A percentile compares a stretch with the other conserved stretches of the same genome.
These are phyloP conservation scores for Cytospora piceae DNA, from an alignment of 2,329 filamentous ascomycete genomes.

Conservation along the genomic window DNA sequence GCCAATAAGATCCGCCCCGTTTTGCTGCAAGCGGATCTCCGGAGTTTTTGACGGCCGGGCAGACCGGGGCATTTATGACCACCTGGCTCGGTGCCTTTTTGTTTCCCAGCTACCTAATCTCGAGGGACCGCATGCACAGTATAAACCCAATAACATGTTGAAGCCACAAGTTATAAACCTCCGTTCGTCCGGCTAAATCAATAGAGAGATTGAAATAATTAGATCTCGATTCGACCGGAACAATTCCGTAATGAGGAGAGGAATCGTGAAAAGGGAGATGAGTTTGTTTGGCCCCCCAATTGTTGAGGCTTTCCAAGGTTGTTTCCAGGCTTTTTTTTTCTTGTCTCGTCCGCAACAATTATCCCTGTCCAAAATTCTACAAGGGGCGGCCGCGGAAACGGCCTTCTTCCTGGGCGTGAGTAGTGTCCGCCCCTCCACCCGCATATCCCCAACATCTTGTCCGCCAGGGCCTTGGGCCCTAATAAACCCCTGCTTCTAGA, in stretches of 20 bases:
- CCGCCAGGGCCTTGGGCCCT: constrained; percentile 33
- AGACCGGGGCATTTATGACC: background rate
- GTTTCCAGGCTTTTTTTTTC: background rate
- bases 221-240: background rate
- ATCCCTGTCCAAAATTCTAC: constrained; percentile 12
- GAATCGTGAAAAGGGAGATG: constrained; percentile 17
- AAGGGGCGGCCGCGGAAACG: constrained; percentile 1
- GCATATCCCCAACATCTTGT: constrained; percentile 51
- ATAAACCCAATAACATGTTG: background rate
- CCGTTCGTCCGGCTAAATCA: background rate
- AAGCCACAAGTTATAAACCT: background rate
- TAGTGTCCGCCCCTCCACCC: constrained; percentile 35
- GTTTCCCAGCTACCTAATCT: background rate
- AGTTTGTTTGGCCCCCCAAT: constrained; percentile 24
- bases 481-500: background rate
- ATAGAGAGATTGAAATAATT: background rate
- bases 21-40: constrained; percentile 27
- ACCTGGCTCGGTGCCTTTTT: background rate
- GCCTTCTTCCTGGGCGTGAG: background rate
- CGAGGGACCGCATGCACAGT: background rate
- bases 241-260: background rate
- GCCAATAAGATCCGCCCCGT: constrained; percentile 13
- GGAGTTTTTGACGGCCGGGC: constrained; percentile 13
- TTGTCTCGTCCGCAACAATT: background rate
- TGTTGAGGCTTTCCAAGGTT: constrained; percentile 29